These are phyloP conservation scores for Kingdonia uniflora DNA, from an alignment of 164 flowering plant genomes.

Conservation along the genomic window DNA sequence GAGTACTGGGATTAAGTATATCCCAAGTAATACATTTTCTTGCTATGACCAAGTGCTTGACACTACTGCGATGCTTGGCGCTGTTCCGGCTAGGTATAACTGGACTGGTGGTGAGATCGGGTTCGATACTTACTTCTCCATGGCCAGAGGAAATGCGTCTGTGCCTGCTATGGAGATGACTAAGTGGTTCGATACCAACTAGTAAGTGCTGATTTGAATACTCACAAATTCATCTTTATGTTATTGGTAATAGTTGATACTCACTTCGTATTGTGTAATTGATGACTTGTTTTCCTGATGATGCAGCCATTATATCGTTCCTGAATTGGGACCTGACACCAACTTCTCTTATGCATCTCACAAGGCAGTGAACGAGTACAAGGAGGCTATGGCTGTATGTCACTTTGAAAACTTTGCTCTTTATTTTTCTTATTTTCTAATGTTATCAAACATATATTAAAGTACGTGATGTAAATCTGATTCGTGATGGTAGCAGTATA, in stretches of 20 bases:
- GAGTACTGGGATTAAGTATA: slow-evolving; percentile 15
- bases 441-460: no score
- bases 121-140: slow-evolving; percentile 21
- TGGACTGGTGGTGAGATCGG: slow-evolving; percentile 26
- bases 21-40: slow-evolving; percentile 23
- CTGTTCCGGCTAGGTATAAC: slow-evolving; percentile 19
- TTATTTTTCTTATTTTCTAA: no score
- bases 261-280: not conserved
- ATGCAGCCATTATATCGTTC: slow-evolving; percentile 24
- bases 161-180: slow-evolving; percentile 27
- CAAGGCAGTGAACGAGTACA: slow-evolving; percentile 24
- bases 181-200: slow-evolving; percentile 25
- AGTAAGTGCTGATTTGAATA: slow-evolving; percentile 17
- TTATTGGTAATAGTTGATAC: not conserved
- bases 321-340: slow-evolving; percentile 22
- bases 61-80: slow-evolving; percentile 24
- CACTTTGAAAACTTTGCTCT: no score
- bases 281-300: slow-evolving; percentile 1
- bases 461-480: no score
- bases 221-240: not conserved
- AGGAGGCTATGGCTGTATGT: slow-evolving; percentile 24
- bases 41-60: slow-evolving; percentile 24
- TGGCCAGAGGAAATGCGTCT: slow-evolving; percentile 24
- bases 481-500: no score
- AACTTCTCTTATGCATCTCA: slow-evolving; percentile 24